phyloP scores from a whole-genome alignment of 345 rosid species.

The Psidium friedrichsthalianum region DNA sequence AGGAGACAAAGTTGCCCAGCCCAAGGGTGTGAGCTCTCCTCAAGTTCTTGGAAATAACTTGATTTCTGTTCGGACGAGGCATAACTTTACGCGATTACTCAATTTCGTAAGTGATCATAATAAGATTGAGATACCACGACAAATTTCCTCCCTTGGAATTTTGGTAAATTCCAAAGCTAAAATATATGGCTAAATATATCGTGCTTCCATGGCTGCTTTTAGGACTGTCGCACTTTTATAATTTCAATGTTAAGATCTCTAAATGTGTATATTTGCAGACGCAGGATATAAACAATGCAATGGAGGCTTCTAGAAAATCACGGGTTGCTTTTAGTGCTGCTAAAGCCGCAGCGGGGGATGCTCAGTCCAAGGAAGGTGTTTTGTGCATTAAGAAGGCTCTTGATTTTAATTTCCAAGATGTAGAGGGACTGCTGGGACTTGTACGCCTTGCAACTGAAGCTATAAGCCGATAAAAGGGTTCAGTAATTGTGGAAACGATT shows the following conservation, averaged over 20 bases:
- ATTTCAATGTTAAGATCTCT: neutral
- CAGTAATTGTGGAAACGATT: neutral
- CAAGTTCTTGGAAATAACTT: constrained; percentile 60
- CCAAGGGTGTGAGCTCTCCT: constrained; percentile 69
- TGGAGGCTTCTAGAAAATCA: constrained; percentile 97
- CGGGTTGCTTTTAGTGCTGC: constrained; percentile 55
- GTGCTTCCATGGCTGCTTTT: neutral
- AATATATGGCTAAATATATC: neutral
- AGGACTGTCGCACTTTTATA: neutral
- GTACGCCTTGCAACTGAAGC: constrained; percentile 83
- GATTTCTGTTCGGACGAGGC: constrained; percentile 56
- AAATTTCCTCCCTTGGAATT: neutral
- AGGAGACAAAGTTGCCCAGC: constrained; percentile 43
- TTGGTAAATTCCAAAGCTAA: neutral
- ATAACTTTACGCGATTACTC: constrained; percentile 50
- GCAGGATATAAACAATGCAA: constrained; percentile 68
- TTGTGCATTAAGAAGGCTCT: constrained; percentile 67
- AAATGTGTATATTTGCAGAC: constrained; percentile 37
- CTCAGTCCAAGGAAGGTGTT: constrained; percentile 45
- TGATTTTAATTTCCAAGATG: constrained; percentile 90
- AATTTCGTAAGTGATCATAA: constrained; percentile 54
- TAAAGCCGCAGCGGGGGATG: constrained; percentile 35
- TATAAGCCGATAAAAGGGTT: constrained; percentile 34
- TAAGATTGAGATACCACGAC: neutral
- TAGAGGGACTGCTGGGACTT: constrained; percentile 65